Evolutionary conservation across 106 monocot genomes (phyloP).

Genomic region (Dendrobium officinale): DNA sequence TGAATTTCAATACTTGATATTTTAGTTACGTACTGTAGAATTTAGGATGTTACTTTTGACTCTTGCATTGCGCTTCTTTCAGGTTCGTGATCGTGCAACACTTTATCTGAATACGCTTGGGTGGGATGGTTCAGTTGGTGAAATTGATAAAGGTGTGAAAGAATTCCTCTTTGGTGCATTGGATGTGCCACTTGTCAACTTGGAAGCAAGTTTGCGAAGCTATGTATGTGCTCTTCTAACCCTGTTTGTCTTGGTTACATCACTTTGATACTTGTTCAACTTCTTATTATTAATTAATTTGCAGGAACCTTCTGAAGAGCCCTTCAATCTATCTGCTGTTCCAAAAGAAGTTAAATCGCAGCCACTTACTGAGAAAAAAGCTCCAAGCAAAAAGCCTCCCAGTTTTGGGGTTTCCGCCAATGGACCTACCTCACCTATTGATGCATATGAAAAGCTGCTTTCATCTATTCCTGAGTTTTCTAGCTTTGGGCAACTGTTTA

Average conservation of each 20-base stretch:
- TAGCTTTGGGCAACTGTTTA: constrained; percentile 81
- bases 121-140: constrained; percentile 40
- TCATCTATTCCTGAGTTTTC: constrained; percentile 85
- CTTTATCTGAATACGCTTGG: constrained; percentile 77
- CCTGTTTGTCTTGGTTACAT: background rate
- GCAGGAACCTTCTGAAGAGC: constrained; percentile 75
- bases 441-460: constrained; percentile 86
- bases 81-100: constrained; percentile 98
- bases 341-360: constrained; percentile 78
- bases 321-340: constrained; percentile 79
- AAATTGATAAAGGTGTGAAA: constrained; percentile 61
- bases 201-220: constrained; percentile 72
- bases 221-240: constrained; percentile 48
- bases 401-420: constrained; percentile 49
- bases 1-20: background rate
- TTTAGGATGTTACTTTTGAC: background rate
- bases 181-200: constrained; percentile 77
- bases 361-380: constrained; percentile 88
- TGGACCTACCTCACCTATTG: constrained; percentile 51
- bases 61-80: background rate
- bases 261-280: background rate
- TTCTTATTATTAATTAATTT: background rate
- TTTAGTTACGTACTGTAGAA: background rate
- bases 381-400: constrained; percentile 60
- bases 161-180: constrained; percentile 91